Evolutionary conservation across 495 filamentous ascomycete genomes (phyloP).

Genomic region (Trichoderma orchidacearum): DNA sequence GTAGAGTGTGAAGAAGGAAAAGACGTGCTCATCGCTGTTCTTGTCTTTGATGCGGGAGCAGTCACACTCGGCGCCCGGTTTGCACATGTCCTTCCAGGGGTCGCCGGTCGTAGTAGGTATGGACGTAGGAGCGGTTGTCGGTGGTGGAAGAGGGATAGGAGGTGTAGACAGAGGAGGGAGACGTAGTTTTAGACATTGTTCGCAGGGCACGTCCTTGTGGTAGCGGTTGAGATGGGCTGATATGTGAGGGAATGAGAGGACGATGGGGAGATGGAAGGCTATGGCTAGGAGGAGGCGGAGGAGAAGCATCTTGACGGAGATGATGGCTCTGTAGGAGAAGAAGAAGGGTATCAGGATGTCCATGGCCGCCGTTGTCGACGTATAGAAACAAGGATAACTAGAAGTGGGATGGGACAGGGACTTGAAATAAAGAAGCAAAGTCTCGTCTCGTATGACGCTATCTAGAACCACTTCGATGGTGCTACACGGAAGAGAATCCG

Average conservation of each 20-base stretch:
- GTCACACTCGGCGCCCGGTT: not conserved
- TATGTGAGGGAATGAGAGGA: not conserved
- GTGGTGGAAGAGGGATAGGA: not conserved
- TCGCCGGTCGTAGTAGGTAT: not conserved
- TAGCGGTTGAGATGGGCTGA: not conserved
- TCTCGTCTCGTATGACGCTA: not conserved
- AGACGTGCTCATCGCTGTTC: not conserved
- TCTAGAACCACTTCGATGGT: no score
- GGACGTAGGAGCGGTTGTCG: not conserved
- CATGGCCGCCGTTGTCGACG: not conserved
- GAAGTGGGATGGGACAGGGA: not conserved
- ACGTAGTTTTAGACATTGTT: not conserved
- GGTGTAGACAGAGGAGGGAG: not conserved
- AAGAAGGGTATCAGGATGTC: not conserved
- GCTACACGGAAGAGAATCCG: not conserved
- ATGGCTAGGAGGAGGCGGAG: not conserved
- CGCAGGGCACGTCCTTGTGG: no score
- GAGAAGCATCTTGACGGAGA: not conserved
- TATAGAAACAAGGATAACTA: not conserved
- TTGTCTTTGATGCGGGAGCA: not conserved
- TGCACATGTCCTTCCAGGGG: not conserved
- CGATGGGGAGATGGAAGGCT: not conserved
- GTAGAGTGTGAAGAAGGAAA: not conserved
- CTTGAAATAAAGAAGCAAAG: not conserved
- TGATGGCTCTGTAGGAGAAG: not conserved